Conservation (phyloP, 140 eudicot species). For the Erigeron philadelphicus region DNA sequence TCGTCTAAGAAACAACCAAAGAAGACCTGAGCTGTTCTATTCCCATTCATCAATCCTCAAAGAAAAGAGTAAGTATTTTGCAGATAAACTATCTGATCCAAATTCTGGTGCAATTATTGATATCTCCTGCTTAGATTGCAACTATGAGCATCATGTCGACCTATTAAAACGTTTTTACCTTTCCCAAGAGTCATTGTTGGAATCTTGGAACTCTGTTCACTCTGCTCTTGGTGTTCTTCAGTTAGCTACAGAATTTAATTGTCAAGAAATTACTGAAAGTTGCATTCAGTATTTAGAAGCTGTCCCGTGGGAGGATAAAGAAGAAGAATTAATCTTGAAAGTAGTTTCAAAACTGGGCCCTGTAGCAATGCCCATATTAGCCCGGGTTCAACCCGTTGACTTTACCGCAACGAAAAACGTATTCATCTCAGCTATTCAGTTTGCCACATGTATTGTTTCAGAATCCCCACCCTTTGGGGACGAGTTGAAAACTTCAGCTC, state of each 20-base stretch:
- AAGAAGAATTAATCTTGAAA: conserved; percentile 58
- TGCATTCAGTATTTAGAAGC: conserved; percentile 75
- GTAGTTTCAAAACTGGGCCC: conserved; percentile 55
- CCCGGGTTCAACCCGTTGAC: conserved; percentile 58
- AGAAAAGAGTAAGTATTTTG: conserved; percentile 57
- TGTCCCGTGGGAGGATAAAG: conserved; percentile 83
- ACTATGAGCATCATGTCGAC: conserved; percentile 54
- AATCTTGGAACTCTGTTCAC: conserved; percentile 56
- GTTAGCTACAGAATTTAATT: conserved; percentile 41
- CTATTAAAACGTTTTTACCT: conserved; percentile 46
- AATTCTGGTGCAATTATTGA: conserved; percentile 34
- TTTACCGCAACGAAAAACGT: conserved; percentile 50
- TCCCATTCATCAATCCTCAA: conserved; percentile 49
- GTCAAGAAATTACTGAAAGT: conserved; percentile 42
- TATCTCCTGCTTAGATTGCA: conserved; percentile 48
- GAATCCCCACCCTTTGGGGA: conserved; percentile 64
- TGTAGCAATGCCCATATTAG: conserved; percentile 62
- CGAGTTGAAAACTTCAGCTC: conserved; percentile 73
- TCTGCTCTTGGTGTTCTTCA: conserved; percentile 67
- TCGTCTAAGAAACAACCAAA: conserved; percentile 45
- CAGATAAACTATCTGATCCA: conserved; percentile 41
- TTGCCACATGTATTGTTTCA: conserved; percentile 55
- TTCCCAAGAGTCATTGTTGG: conserved; percentile 41
- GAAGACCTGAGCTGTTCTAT: conserved; percentile 43
- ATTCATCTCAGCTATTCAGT: conserved; percentile 72